A percentile compares a stretch with the other conserved stretches of the same genome.
Conservation (phyloP, 2,329 filamentous ascomycete genomes). For the Paracamarosporium sp. region DNA sequence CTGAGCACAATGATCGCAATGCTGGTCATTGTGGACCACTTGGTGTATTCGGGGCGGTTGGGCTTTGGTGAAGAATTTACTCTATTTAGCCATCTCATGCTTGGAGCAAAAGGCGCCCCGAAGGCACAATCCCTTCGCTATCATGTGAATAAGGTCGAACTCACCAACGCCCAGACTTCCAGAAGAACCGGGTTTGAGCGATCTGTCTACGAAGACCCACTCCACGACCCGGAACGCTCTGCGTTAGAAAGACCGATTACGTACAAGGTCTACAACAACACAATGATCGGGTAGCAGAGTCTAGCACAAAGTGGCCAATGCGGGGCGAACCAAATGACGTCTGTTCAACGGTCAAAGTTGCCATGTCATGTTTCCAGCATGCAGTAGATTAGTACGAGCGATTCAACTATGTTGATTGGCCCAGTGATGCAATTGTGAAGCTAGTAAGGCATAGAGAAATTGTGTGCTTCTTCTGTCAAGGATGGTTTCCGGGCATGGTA, state of each 20-base stretch:
- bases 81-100: neutral
- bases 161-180: neutral
- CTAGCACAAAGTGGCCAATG: neutral
- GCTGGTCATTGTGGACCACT: neutral
- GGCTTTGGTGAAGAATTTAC: neutral
- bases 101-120: neutral
- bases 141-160: neutral
- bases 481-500: neutral
- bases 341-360: neutral
- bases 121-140: neutral
- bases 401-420: neutral
- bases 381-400: neutral
- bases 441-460: neutral
- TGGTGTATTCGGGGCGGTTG: neutral
- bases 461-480: neutral
- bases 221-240: neutral
- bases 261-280: neutral
- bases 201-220: neutral
- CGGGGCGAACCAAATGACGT: neutral
- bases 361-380: neutral
- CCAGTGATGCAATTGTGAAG: neutral
- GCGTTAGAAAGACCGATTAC: no score
- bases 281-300: neutral
- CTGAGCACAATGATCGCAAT: neutral
- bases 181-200: neutral